A percentile compares a stretch with the other conserved stretches of the same genome.
Evolutionary conservation across 176 grass and related monocot species (phyloP).

Genomic region (Pharus latifolius): DNA sequence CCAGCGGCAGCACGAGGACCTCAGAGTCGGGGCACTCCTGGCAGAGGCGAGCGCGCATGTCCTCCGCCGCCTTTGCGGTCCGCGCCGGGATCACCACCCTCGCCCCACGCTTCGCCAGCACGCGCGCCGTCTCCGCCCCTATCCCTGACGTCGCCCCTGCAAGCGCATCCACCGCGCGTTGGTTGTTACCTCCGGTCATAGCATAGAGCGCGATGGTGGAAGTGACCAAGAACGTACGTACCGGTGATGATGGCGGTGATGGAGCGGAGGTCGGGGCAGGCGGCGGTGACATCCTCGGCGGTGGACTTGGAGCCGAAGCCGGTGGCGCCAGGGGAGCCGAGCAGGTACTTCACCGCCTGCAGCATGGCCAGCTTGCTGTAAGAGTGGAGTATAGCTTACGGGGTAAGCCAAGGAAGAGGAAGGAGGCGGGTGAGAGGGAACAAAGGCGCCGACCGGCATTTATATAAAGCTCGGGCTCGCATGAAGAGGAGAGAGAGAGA

Average conservation of each 20-base stretch:
- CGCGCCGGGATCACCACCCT: conserved; percentile 70
- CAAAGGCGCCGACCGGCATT: conserved; percentile 35
- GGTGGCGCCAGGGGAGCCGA: conserved; percentile 50
- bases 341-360: conserved; percentile 56
- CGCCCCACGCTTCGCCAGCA: conserved; percentile 77
- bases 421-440: background rate
- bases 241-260: conserved; percentile 79
- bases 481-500: background rate
- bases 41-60: conserved; percentile 40
- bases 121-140: conserved; percentile 79
- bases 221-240: background rate
- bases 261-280: conserved; percentile 21
- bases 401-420: background rate
- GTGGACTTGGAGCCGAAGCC: conserved; percentile 88
- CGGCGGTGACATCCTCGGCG: conserved; percentile 47
- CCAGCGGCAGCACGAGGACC: conserved; percentile 67
- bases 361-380: conserved; percentile 32
- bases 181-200: background rate
- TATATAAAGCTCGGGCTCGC: conserved; percentile 35
- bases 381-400: background rate
- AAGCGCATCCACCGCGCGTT: background rate
- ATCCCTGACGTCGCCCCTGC: conserved; percentile 87
- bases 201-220: too few relatives aligned
- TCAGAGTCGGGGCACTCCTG: conserved; percentile 47
- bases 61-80: conserved; percentile 75